phyloP scores from a whole-genome alignment of 768 basidiomycete genomes.

The Podaxis pistillaris region DNA sequence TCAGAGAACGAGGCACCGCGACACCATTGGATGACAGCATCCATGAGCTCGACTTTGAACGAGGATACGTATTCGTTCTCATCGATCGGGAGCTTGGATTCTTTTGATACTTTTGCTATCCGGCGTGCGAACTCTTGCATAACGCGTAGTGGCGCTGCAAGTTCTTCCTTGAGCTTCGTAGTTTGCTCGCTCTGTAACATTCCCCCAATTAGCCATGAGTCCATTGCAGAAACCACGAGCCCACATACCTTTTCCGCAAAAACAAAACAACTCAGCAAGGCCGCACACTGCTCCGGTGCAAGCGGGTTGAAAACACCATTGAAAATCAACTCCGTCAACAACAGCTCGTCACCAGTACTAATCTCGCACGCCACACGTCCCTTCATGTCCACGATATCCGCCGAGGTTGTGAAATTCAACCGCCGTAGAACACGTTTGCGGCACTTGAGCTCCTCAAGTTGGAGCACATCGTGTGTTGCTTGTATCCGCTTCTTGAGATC shows the following conservation, averaged over 20 bases:
- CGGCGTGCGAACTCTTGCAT: conserved; percentile 95
- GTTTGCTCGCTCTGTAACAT: conserved; percentile 74
- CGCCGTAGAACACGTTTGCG: conserved; percentile 92
- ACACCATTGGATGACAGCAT: conserved; percentile 96
- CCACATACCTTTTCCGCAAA: conserved; percentile 86
- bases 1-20: conserved; percentile 96
- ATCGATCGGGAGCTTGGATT: conserved; percentile 83
- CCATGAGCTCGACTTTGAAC: conserved; percentile 99
- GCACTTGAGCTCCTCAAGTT: conserved; percentile 94
- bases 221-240: not conserved
- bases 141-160: conserved; percentile 86
- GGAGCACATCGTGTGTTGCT: conserved; percentile 87
- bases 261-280: conserved; percentile 95
- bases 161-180: conserved; percentile 88
- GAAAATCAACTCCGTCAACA: conserved; percentile 96
- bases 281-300: conserved; percentile 88
- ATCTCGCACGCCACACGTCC: conserved; percentile 99
- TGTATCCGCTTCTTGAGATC: conserved; percentile 83
- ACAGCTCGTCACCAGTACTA: conserved; percentile 92
- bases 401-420: conserved; percentile 82
- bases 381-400: conserved; percentile 97
- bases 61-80: conserved; percentile 95
- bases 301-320: conserved; percentile 93
- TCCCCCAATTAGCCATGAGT: not conserved
- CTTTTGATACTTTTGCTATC: conserved; percentile 96